Percentiles rank a stretch among this genome's conserved stretches.
Evolutionary conservation across 345 rosid species (phyloP).

Genomic region (Raphanus raphanistrum): DNA sequence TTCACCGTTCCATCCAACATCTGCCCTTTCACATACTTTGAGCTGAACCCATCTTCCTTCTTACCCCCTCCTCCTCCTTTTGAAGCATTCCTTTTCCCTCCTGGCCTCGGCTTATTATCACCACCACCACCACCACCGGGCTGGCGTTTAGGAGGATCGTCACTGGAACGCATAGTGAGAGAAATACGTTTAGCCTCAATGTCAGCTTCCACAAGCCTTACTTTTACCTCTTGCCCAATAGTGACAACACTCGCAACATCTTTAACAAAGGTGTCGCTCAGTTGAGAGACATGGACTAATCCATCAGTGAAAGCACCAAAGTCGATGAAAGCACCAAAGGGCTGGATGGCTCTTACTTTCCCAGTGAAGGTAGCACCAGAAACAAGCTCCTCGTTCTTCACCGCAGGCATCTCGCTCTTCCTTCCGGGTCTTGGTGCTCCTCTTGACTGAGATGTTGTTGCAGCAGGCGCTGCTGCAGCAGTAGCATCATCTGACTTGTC

Average conservation of each 20-base stretch:
- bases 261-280: constrained; percentile 78
- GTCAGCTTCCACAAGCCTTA: constrained; percentile 77
- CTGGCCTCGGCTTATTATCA: constrained; percentile 59
- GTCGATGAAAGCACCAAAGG: constrained; percentile 87
- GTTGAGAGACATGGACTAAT: constrained; percentile 78
- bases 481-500: constrained; percentile 42
- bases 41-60: constrained; percentile 48
- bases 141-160: constrained; percentile 52
- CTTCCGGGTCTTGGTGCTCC: constrained; percentile 51
- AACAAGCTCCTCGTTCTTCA: constrained; percentile 76
- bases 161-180: constrained; percentile 75
- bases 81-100: constrained; percentile 49
- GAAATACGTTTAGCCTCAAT: constrained; percentile 72
- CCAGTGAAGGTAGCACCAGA: constrained; percentile 82
- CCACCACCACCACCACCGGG: constrained; percentile 37
- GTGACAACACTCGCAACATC: constrained; percentile 80
- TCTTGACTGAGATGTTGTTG: constrained; percentile 41
- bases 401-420: constrained; percentile 80
- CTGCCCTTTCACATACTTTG: constrained; percentile 77
- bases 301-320: constrained; percentile 95
- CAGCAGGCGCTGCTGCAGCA: constrained; percentile 30
- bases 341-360: constrained; percentile 87
- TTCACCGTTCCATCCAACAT: constrained; percentile 78
- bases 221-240: constrained; percentile 85
- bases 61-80: constrained; percentile 46